Evolutionary conservation across 202 grass and related monocot genomes (phyloP), one percentile per base, ranked within the genome.

Genomic region (Bolboschoenoplectus hybrid): DNA sequence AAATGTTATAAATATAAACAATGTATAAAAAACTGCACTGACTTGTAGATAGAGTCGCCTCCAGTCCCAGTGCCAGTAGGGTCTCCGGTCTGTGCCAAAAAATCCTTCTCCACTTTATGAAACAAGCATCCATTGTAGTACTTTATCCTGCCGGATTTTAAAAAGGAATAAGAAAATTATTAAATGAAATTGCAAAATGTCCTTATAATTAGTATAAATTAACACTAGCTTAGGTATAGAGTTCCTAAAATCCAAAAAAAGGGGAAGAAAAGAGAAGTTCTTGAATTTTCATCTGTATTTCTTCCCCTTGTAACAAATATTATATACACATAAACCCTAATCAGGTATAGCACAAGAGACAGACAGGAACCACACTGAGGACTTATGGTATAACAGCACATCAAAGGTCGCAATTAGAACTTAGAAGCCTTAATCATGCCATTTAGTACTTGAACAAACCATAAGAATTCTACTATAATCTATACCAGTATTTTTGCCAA

Each of bases 71-170:
- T 94, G 44, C 97, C 92, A 12, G 91, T 96, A 5, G 90, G 93
- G 45, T 98, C 97, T 0, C 97, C 93, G n/a, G 92, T 90, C 88
- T 98, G 97, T 66, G 93, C 97, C 81, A 98, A 84, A 83, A 98
- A 96, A 87, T 96, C 88, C 71, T 92, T 98, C 88, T 98, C 92
- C 86, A 98, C 97, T 86, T 94, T 98, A 85, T 98, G 93, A 83
- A 98, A 98, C 34, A 98, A 71, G 68, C 97, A 98, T 17, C 97
- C 93, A 85, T 96, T 98, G 52, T 98, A 98, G 66, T 98, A 98
- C 86, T 98, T 98, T 85, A 98, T 94, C 84, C 97, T 98, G 88
- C 39, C 14, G 51, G 57, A 83, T 39, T 67, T 8, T 38, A 35
- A 35, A 38, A 82, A 82, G 5, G 2, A 17, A 17, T 17, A 36